A percentile compares a stretch with the other conserved stretches of the same genome.
These are phyloP conservation scores for Fusarium marasasianum DNA, from an alignment of 2,329 filamentous ascomycete species.

Conservation along the genomic window DNA sequence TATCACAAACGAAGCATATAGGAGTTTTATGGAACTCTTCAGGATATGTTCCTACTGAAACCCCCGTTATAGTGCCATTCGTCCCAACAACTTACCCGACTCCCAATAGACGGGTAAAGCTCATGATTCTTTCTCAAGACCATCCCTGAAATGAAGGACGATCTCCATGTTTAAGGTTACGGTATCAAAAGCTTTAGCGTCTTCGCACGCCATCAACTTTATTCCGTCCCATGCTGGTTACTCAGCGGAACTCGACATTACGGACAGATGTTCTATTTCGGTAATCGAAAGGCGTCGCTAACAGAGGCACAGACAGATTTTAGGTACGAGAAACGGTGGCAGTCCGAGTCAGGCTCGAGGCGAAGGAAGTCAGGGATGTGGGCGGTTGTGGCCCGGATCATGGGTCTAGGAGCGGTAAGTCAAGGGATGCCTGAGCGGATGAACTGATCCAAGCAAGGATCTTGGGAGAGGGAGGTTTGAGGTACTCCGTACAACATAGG, in stretches of 20 bases:
- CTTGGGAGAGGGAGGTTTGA: background rate
- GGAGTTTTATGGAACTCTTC: background rate
- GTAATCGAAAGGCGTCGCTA: conserved; percentile 16
- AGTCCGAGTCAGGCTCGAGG: background rate
- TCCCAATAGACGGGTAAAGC: background rate
- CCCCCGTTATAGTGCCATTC: background rate
- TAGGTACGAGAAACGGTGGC: conserved; percentile 15
- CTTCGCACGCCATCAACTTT: background rate
- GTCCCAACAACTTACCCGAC: background rate
- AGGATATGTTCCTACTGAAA: background rate
- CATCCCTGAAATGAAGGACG: background rate
- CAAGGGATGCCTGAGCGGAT: conserved; percentile 18
- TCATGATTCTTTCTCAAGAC: background rate
- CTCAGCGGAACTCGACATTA: background rate
- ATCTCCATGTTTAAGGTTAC: background rate
- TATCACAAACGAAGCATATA: background rate
- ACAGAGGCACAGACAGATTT: conserved; percentile 1
- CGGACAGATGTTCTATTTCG: conserved; percentile 21
- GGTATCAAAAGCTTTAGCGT: background rate
- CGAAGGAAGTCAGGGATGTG: background rate
- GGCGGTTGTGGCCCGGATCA: conserved; percentile 15
- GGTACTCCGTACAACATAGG: background rate
- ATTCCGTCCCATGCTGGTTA: background rate
- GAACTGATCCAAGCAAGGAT: conserved; percentile 34
- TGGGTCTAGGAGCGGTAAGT: conserved; percentile 3